Base-by-base conservation (phyloP, 768 basidiomycete genomes). In the Polyporus arcularius region DNA sequence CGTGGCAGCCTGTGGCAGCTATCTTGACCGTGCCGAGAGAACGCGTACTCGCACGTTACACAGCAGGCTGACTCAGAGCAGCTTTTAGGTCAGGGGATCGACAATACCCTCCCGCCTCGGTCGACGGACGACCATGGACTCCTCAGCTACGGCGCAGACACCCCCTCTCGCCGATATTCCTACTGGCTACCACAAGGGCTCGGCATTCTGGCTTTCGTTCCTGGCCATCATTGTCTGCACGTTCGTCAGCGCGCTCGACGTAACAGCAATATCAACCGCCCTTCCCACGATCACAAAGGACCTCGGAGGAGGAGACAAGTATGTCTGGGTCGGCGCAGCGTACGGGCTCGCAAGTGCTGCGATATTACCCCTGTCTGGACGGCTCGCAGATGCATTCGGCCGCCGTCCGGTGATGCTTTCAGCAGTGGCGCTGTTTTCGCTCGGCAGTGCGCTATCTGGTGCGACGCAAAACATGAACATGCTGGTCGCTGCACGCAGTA, bases 401-500 rank as follows among this genome's bases (percentile, higher is more conserved):
- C 68, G 77, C 4, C 63, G 66, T 4, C 73, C 74, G 2, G 61
- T 72, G 35, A 64, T 77, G 47, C 54, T 76, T 5, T 59, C 60
- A 4, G 63, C 67, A 18, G 62, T 77, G 11, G 40, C 66, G 0
- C 57, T 75, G 31, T 77, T 78, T 52, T 73, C 75, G 0, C 30
- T 78, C 42, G 80, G 80, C 0, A 74, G 73, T 26, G 78, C 76
- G 0, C 32, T 81, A 1, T 70, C 70, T 12, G 80, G 77, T 0
- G 69, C 76, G 0, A 75, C 78, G 0, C 67, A 74, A 45, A 75
- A 60, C 46, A 79, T 81, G 76, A 56, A 63, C 7, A 74, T 74
- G 74, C 60, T 78, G 2, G 79, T 81, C 50, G 76, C 70, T 4
- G 77, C 73, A 0, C 67, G 79, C 10, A 67, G 66, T 50, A 45